Base-by-base conservation (phyloP, 78 protist species). In the Mastigamoeba balamuthi region DNA sequence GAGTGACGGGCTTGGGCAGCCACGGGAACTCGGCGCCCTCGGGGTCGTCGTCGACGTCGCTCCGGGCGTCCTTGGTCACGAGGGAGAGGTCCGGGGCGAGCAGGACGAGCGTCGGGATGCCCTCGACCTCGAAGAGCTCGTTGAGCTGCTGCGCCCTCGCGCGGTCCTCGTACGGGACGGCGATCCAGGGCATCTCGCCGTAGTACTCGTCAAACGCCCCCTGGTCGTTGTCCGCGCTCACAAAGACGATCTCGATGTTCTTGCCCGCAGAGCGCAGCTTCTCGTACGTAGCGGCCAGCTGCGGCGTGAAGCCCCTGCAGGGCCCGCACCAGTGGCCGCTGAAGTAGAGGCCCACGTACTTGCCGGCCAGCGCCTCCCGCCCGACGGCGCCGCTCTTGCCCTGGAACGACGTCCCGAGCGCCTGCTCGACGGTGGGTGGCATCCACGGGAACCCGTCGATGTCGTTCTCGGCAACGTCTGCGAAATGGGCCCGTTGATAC, bases 281-380 rank as follows among this genome's bases (percentile, higher is more conserved):
- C 40, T 66, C n/a, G 74, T 76, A 66, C 35, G 3, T 7, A 29
- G 33, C 2, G 28, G 58, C 81, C 9, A 76, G 64, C 30, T 6
- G 5, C 36, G 81, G 81, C 0, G 81, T 76, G 58, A 76, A 76
- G 29, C 3, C 36, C 4, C 81, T 1, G 81, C 81, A 76, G 1
- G 81, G 81, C 7, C 73, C 73, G 81, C 81, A 76, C 83, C 83
- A 78, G 68, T 75, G 79, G 40, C 71, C 79, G 2, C 66, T 42
- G 70, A 28, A 75, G 52, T 68, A 68, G 28, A 74, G 41, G 41
- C 41, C 41, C 41, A 39, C 41, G 10, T 5, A n/a, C n/a, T n/a
- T n/a, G n/a, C n/a, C n/a, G n/a, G n/a, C n/a, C n/a, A n/a, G n/a
- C n/a, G n/a, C n/a, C n/a, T n/a, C n/a, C n/a, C n/a, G n/a, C n/a